Percentiles rank a stretch among this genome's conserved stretches.
phyloP scores from a whole-genome alignment of 768 basidiomycete genomes.

The Xerocomus brunneocitrinus region DNA sequence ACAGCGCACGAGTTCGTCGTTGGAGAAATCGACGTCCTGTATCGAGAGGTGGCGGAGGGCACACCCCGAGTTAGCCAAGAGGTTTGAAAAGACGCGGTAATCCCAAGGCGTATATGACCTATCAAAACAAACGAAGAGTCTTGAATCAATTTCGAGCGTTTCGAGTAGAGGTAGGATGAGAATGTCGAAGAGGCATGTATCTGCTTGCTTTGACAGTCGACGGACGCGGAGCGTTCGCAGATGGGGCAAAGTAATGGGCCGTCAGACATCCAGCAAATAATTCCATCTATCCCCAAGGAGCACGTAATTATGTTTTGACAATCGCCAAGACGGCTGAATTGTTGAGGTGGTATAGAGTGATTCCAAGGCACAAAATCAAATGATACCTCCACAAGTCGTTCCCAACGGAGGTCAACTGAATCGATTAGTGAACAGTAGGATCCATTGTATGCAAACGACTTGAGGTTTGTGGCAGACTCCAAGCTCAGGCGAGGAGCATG shows the following conservation, averaged over 20 bases:
- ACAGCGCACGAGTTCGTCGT: constrained; percentile 17
- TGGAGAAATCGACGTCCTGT: constrained; percentile 8
- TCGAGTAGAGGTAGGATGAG: constrained; percentile 15
- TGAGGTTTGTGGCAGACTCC: constrained; percentile 9
- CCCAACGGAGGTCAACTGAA: constrained; percentile 6
- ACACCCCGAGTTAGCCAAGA: constrained; percentile 15
- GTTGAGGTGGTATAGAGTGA: background rate
- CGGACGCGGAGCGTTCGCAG: constrained; percentile 18
- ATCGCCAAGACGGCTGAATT: constrained; percentile 1
- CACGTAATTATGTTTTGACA: constrained; percentile 16
- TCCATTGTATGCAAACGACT: constrained; percentile 11
- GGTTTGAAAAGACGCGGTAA: constrained; percentile 5
- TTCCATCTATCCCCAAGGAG: constrained; percentile 14
- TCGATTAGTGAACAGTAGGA: background rate
- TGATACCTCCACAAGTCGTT: constrained; percentile 9
- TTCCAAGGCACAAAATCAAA: constrained; percentile 5
- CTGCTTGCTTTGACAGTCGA: background rate
- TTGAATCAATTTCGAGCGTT: constrained; percentile 16
- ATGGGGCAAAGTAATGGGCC: constrained; percentile 1
- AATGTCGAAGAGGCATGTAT: constrained; percentile 1
- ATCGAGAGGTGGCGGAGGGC: constrained; percentile 12
- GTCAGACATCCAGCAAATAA: background rate
- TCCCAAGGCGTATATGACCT: background rate
- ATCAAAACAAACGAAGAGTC: background rate
- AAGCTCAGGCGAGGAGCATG: constrained; percentile 1